Conservation (phyloP, 1,284 basidiomycete genomes). For the Tremellales sp. region DNA sequence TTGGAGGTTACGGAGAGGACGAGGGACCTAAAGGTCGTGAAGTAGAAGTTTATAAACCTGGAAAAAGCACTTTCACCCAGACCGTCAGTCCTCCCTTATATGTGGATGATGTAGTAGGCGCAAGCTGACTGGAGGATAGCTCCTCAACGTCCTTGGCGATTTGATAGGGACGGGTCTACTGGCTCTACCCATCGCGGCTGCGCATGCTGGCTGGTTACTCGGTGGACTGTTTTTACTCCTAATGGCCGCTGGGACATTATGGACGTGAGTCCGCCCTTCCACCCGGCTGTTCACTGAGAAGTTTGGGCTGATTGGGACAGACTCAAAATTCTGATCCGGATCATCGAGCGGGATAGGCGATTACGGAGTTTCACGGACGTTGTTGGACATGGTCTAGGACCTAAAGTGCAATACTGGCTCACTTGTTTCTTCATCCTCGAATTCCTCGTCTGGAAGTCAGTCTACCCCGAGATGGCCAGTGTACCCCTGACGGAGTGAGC, state of each 20-base stretch:
- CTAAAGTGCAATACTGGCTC: constrained; percentile 61
- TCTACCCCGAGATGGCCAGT: background rate
- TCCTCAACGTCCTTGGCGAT: constrained; percentile 81
- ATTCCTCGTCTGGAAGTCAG: constrained; percentile 59
- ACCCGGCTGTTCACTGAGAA: background rate
- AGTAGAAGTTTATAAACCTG: constrained; percentile 49
- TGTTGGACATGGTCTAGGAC: constrained; percentile 52
- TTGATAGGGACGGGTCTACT: constrained; percentile 83
- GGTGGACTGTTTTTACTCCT: constrained; percentile 67
- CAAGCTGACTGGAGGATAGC: constrained; percentile 51
- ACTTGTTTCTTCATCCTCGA: constrained; percentile 75
- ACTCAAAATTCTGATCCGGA: constrained; percentile 42
- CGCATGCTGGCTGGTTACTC: constrained; percentile 77
- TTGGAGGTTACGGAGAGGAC: constrained; percentile 3
- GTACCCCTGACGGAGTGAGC: background rate
- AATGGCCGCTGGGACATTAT: constrained; percentile 74
- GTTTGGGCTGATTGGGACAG: constrained; percentile 9
- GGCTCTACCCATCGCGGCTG: constrained; percentile 79
- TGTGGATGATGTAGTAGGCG: background rate
- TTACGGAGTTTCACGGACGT: constrained; percentile 44
- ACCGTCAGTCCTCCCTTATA: constrained; percentile 56
- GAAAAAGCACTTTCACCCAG: constrained; percentile 68
- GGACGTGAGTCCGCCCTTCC: constrained; percentile 63
- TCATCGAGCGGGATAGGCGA: constrained; percentile 41
- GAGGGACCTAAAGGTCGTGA: constrained; percentile 21